Base-by-base conservation (phyloP, 345 rosid genomes). In the Populus simonii region DNA sequence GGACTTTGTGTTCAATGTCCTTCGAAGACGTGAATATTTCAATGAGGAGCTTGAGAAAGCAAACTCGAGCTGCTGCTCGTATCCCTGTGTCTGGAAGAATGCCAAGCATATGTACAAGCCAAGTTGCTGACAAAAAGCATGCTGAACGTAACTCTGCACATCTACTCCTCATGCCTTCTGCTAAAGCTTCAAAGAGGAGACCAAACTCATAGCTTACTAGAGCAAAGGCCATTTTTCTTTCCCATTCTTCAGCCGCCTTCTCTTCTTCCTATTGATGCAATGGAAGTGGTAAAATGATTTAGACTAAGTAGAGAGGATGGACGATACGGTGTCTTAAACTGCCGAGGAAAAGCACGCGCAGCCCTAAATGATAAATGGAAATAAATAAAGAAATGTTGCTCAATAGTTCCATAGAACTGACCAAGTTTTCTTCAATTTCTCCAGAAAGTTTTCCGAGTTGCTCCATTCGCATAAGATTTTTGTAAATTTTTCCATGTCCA, bases 181-280 rank as follows among this genome's bases (percentile, higher is more conserved):
- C 89, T 73, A 91, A 75, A 72, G 90, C 92, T 89, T 89, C 93
- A 79, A 91, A 89, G 70, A 91, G 76, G 43, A 86, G 80, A 67
- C 95, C 95, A 62, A 87, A 88, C 53, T 91, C 95, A 76, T 91
- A 92, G 84, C 90, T 88, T 66, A 76, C 88, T 63, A 91, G 72
- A 51, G 85, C 90, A 67, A 85, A 88, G 0, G 90, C 92, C 85
- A 86, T 80, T 81, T 76, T 88, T 70, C 83, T 87, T 83, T 89
- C 95, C 95, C 95, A 89, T 59, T 81, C 88, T 70, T 86, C 88
- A 66, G 90, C 90, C 38, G 90, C 89, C 78, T 68, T 88, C 85
- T 88, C 89, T 84, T 89, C 93, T 53, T 85, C 89, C 86, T 88
- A 84, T 71, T 68, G 57, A 80, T 70, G 33, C 35, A 45, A 81